phyloP scores from a whole-genome alignment of 2,329 filamentous ascomycete genomes.

The Colletotrichum agaves region DNA sequence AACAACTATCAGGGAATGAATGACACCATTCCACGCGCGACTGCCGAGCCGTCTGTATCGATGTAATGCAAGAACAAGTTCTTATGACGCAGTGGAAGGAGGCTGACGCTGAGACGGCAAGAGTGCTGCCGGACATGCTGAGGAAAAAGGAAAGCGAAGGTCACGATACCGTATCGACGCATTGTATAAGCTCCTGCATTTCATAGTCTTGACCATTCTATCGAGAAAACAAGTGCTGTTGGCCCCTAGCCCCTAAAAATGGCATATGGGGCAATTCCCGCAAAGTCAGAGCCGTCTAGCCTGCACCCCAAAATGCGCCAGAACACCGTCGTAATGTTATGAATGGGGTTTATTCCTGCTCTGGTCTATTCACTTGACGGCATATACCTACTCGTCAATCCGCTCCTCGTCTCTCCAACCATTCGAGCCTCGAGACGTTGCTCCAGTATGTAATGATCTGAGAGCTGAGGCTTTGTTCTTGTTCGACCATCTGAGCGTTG shows the following conservation, averaged over 20 bases:
- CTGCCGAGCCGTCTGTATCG: no score
- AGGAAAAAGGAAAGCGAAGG: no score
- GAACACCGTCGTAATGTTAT: conserved; percentile 24
- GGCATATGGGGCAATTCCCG: not conserved
- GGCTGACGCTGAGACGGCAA: no score
- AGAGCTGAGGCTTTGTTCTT: conserved; percentile 40
- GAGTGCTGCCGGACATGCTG: no score
- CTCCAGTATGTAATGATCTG: conserved; percentile 32
- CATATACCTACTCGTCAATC: not conserved
- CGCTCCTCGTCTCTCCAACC: conserved; percentile 30
- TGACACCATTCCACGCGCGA: no score
- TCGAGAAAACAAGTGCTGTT: no score
- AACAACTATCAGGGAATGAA: no score
- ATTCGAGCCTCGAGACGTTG: conserved; percentile 27
- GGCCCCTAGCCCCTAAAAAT: not conserved
- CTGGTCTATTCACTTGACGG: conserved; percentile 15
- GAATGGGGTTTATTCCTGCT: conserved; percentile 24
- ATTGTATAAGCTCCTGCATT: not conserved
- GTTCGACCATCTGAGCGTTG: conserved; percentile 42
- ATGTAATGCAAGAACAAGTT: no score
- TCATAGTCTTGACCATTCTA: not conserved
- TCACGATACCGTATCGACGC: no score
- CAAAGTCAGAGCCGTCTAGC: not conserved
- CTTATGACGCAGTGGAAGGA: no score
- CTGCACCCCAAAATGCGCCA: conserved; percentile 11